A percentile compares a stretch with the other conserved stretches of the same genome.
Evolutionary conservation across 2,329 filamentous ascomycete genomes (phyloP).

Genomic region (Exutisphaerella laricina): DNA sequence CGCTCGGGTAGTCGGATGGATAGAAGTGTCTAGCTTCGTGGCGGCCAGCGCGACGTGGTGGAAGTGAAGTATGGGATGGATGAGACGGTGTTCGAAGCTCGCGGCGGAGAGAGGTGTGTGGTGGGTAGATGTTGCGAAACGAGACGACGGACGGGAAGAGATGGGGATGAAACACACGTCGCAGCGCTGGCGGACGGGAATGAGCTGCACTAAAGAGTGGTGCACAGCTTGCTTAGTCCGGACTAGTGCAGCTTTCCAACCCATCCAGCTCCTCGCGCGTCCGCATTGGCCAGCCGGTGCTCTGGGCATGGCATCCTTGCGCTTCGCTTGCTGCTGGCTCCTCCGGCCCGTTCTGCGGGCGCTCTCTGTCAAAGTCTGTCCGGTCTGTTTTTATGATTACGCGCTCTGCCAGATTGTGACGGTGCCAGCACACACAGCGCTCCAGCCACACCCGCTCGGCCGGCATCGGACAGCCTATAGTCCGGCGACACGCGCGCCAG

Average conservation of each 20-base stretch:
- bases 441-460: not conserved
- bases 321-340: no score
- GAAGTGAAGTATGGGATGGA: slow-evolving; percentile 4
- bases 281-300: no score
- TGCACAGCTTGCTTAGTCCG: not conserved
- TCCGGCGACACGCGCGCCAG: not conserved
- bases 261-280: not conserved
- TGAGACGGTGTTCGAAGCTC: not conserved
- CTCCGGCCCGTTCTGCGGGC: no score
- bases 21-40: slow-evolving; percentile 21
- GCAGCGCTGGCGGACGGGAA: not conserved
- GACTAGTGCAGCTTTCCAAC: no score
- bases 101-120: not conserved
- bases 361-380: no score
- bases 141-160: no score
- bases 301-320: no score
- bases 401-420: not conserved
- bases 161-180: not conserved
- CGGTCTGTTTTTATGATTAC: not conserved
- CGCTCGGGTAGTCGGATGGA: slow-evolving; percentile 7
- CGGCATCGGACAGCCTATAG: not conserved
- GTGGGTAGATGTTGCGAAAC: not conserved
- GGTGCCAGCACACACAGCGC: no score
- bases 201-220: not conserved
- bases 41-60: slow-evolving; percentile 8